Percentiles rank a stretch among this genome's conserved stretches.
Conservation (phyloP, 176 grass and related monocot species). For the Carex kokanica region DNA sequence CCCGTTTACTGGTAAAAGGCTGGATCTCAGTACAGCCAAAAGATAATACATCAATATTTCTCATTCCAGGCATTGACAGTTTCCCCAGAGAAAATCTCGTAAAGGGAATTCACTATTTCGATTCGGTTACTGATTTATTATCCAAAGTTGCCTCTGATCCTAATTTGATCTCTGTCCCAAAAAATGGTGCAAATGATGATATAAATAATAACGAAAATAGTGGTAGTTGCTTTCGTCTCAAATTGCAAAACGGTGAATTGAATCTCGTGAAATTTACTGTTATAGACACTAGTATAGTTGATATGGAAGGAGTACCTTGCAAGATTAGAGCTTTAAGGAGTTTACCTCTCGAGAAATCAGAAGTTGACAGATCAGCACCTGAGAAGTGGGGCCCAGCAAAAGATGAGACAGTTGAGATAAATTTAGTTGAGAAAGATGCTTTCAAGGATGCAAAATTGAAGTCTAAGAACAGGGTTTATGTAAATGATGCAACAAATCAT, state of each 20-base stretch:
- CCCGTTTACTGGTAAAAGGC: conserved; percentile 76
- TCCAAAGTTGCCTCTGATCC: conserved; percentile 86
- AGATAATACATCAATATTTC: conserved; percentile 70
- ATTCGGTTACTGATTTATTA: conserved; percentile 92
- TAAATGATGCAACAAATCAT: conserved; percentile 28
- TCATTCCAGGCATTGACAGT: conserved; percentile 76
- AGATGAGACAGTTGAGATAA: conserved; percentile 27
- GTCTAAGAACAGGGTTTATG: conserved; percentile 35
- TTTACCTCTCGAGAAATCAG: conserved; percentile 49
- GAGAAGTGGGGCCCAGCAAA: conserved; percentile 37
- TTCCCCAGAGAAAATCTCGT: conserved; percentile 76
- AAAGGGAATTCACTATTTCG: conserved; percentile 97
- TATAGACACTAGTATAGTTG: conserved; percentile 81
- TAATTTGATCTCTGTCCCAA: conserved; percentile 17
- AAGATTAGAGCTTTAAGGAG: conserved; percentile 75
- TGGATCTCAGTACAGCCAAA: conserved; percentile 86
- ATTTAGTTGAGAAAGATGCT: too few species aligned
- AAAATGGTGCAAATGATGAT: conserved; percentile 42
- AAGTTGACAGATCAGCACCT: conserved; percentile 41
- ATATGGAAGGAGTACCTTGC: conserved; percentile 58
- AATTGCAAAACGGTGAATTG: conserved; percentile 43
- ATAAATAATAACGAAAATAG: conserved; percentile 36
- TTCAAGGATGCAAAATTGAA: conserved; percentile 34
- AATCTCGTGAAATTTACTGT: conserved; percentile 92
- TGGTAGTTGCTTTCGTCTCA: conserved; percentile 34